phyloP scores from a whole-genome alignment of 2,329 filamentous ascomycete species.

The Alternaria gaisen region DNA sequence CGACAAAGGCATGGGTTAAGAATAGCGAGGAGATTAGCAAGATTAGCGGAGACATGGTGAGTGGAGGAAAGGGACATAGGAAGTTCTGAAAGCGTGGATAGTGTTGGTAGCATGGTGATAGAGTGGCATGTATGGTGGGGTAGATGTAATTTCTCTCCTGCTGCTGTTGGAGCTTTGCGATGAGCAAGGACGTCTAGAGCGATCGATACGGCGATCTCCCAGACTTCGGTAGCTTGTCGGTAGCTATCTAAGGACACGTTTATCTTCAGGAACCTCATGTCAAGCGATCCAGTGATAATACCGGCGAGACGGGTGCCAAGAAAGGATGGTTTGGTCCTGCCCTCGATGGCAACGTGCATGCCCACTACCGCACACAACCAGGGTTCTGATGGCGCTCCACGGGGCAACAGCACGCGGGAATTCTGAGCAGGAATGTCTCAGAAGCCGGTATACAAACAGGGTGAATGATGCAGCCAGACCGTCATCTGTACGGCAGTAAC shows the following conservation, averaged over 20 bases:
- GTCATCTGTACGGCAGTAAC: conserved; percentile 39
- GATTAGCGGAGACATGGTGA: conserved; percentile 56
- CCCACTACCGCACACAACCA: background rate
- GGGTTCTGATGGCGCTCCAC: conserved; percentile 7
- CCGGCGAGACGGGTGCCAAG: conserved; percentile 8
- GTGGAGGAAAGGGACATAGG: conserved; percentile 55
- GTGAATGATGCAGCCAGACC: conserved; percentile 33
- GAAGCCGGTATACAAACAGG: conserved; percentile 11
- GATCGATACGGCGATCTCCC: conserved; percentile 1
- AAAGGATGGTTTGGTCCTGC: background rate
- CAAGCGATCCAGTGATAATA: conserved; percentile 7
- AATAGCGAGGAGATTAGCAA: conserved; percentile 52
- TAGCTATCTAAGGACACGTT: conserved; percentile 5
- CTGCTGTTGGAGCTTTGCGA: background rate
- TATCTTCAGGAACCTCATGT: background rate
- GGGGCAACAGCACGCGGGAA: conserved; percentile 7
- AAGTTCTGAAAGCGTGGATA: conserved; percentile 51
- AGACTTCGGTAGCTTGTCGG: conserved; percentile 1
- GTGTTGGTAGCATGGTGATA: background rate
- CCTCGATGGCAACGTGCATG: conserved; percentile 1
- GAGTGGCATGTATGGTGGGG: conserved; percentile 3
- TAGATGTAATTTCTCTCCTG: background rate
- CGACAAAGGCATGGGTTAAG: conserved; percentile 55
- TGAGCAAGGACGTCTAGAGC: background rate
- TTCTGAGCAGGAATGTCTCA: conserved; percentile 1